Percentiles rank a stretch among this genome's conserved stretches.
Conservation (phyloP, 2,329 filamentous ascomycete species). For the Sporothrix dimorphospora region DNA sequence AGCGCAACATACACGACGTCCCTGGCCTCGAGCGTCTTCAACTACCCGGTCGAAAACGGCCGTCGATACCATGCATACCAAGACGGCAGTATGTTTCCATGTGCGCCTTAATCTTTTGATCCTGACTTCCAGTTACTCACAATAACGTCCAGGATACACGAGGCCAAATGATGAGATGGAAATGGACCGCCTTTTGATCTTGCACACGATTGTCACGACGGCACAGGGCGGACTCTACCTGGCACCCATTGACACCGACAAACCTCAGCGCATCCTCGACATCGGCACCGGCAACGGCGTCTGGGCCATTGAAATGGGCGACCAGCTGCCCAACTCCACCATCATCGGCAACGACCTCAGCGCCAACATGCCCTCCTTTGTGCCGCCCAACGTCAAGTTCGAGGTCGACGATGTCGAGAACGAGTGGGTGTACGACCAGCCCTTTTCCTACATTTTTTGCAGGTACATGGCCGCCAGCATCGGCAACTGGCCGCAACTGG, state of each 20-base stretch:
- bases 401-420: conserved; percentile 36
- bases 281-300: conserved; percentile 32
- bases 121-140: background rate
- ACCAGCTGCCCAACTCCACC: conserved; percentile 26
- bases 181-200: conserved; percentile 32
- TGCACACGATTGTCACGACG: conserved; percentile 28
- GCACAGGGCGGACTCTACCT: conserved; percentile 25
- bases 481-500: conserved; percentile 33
- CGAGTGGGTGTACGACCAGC: conserved; percentile 33
- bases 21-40: conserved; percentile 38
- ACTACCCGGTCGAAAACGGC: conserved; percentile 42
- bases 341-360: conserved; percentile 36
- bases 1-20: conserved; percentile 37
- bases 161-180: conserved; percentile 45
- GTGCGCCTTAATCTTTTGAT: too few relatives aligned
- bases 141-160: conserved; percentile 37
- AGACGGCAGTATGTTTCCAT: conserved; percentile 37
- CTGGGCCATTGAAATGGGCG: conserved; percentile 32
- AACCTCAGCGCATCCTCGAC: conserved; percentile 29
- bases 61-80: conserved; percentile 45
- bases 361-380: conserved; percentile 34
- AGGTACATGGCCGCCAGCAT: conserved; percentile 34
- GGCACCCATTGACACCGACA: conserved; percentile 27
- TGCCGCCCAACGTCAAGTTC: conserved; percentile 35
- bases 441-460: conserved; percentile 33